phyloP scores from a whole-genome alignment of 768 basidiomycete species.

The Filobasidium wieringae region DNA sequence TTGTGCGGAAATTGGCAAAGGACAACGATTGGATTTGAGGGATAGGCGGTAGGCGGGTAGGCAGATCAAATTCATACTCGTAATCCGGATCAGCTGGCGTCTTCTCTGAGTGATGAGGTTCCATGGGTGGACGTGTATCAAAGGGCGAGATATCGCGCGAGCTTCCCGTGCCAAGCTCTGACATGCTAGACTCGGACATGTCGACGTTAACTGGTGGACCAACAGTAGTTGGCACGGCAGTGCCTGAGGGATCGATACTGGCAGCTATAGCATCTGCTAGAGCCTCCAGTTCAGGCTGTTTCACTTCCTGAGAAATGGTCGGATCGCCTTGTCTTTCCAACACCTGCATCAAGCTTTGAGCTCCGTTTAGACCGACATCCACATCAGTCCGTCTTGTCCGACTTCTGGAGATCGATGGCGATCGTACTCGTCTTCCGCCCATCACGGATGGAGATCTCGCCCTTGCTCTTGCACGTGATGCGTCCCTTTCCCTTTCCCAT shows the following conservation, averaged over 20 bases:
- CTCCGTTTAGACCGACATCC: background rate
- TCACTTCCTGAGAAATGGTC: too few species aligned
- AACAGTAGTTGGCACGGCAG: too few species aligned
- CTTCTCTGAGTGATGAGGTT: background rate
- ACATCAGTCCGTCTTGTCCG: background rate
- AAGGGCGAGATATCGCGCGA: background rate
- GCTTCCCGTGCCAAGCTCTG: background rate
- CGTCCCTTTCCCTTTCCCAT: background rate
- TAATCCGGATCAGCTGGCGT: background rate
- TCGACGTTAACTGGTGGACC: too few species aligned
- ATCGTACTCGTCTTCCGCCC: background rate
- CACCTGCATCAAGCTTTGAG: background rate
- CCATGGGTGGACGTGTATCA: background rate
- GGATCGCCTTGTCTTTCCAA: background rate
- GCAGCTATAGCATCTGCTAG: too few species aligned
- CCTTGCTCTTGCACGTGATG: background rate
- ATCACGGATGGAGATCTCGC: background rate
- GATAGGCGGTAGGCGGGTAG: constrained; percentile 4
- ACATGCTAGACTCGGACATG: too few species aligned
- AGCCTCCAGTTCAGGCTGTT: too few species aligned
- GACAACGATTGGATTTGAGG: constrained; percentile 61
- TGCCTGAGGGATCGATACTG: too few species aligned
- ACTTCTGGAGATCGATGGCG: background rate
- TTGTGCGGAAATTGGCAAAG: constrained; percentile 94
- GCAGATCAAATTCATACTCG: background rate